These are phyloP conservation scores for Capronia americana DNA, from an alignment of 2,329 filamentous ascomycete genomes.

Conservation along the genomic window DNA sequence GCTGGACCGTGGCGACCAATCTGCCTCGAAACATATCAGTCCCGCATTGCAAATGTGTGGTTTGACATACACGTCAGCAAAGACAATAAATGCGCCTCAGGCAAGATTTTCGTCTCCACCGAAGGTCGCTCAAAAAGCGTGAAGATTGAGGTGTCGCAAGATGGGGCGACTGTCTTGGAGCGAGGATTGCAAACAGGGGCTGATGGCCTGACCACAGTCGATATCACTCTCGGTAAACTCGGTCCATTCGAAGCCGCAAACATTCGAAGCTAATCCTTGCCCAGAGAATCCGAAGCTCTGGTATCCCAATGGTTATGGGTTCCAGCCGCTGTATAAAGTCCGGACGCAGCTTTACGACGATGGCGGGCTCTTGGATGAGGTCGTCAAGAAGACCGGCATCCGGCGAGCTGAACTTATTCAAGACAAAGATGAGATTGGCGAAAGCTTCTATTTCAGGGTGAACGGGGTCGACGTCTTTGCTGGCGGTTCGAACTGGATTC, in stretches of 20 bases:
- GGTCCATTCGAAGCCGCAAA: background rate
- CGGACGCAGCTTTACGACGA: slow-evolving; percentile 43
- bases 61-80: slow-evolving; percentile 4
- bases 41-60: slow-evolving; percentile 51
- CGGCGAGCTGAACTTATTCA: slow-evolving; percentile 56
- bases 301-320: background rate
- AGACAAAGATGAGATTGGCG: slow-evolving; percentile 59
- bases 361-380: background rate
- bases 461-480: slow-evolving; percentile 72
- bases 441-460: slow-evolving; percentile 68
- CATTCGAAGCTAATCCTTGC: background rate
- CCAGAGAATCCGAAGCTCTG: slow-evolving; percentile 1
- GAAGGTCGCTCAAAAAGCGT: slow-evolving; percentile 45
- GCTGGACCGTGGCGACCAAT: slow-evolving; percentile 71
- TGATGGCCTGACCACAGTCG: background rate
- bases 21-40: slow-evolving; percentile 66
- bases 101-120: slow-evolving; percentile 51
- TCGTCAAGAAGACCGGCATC: slow-evolving; percentile 51
- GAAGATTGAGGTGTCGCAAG: slow-evolving; percentile 36
- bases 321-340: background rate
- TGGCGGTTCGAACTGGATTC: slow-evolving; percentile 71
- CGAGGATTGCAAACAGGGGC: slow-evolving; percentile 27
- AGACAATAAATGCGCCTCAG: background rate
- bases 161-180: background rate
- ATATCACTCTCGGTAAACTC: background rate